Evolutionary conservation across 345 rosid genomes (phyloP).

Genomic region (Heritiera fomes): DNA sequence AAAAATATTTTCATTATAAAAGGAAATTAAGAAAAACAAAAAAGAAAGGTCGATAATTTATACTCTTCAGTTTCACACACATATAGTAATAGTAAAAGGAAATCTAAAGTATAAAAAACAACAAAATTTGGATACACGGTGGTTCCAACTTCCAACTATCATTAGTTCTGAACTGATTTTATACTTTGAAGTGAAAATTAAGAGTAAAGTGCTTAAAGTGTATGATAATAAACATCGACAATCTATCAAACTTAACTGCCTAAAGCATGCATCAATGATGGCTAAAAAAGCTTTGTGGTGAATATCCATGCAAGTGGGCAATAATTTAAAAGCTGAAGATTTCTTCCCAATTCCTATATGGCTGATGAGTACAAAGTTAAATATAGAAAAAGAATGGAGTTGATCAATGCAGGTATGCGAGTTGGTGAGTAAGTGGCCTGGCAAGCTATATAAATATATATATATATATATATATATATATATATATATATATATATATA

Average conservation of each 20-base stretch:
- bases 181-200: too few relatives aligned
- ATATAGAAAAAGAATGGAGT: neutral
- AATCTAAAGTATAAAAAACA: too few relatives aligned
- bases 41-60: too few relatives aligned
- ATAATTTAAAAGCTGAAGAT: neutral
- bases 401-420: neutral
- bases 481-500: neutral
- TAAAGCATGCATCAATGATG: neutral
- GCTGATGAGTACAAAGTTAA: neutral
- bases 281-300: neutral
- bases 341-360: neutral
- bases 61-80: neutral
- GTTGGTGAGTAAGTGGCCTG: constrained; percentile 11
- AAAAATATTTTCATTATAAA: too few relatives aligned
- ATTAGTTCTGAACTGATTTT: neutral
- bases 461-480: neutral
- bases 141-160: neutral
- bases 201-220: neutral
- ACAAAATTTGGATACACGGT: neutral
- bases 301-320: neutral
- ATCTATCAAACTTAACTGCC: neutral
- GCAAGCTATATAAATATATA: neutral
- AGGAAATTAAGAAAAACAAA: too few relatives aligned
- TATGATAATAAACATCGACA: too few relatives aligned
- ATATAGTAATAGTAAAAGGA: neutral